Evolutionary conservation across 495 filamentous ascomycete species (phyloP), one percentile per base, ranked within the genome.

Genomic region (Beverwykella pulmonaria): DNA sequence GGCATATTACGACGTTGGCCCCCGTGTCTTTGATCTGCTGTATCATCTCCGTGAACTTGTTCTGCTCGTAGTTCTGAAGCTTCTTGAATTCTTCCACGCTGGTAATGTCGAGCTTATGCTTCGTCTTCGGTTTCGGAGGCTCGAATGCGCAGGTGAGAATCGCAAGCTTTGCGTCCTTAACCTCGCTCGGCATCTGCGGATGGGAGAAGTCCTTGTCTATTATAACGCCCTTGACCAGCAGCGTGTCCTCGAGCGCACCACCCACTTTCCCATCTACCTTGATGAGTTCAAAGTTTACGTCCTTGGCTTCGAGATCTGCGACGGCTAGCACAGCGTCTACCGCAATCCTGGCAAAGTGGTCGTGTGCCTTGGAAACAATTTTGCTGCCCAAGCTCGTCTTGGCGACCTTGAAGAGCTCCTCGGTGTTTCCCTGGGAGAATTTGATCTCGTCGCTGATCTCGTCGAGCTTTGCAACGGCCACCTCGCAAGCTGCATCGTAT

Each of bases 151-250:
- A 99, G 47, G 94, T 99, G 49, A 99, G 82, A 72, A 99, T 98
- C 44, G 94, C 94, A 72, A 99, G 84, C 80, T 97, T 98, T 71
- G 95, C 94, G 79, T 99, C 91, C 59, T 80, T 82, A 57, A 99
- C 93, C 77, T 96, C 90, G 54, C 87, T 88, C 27, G 94, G 94
- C 94, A 99, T 99, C 77, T 99, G 94, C 17, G 94, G 95, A 78
- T 99, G 94, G 32, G 94, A 99, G 81, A 99, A 98, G 77, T 99
- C 94, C 81, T 99, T 99, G 83, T 99, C 94, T 74, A 99, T 85
- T 74, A 99, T 94, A 44, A 99, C 94, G 76, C 94, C 94, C 79
- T 97, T 92, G 59, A 99, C 93, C 36, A 99, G 86, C 25, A 97
- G 76, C 2, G 92, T 89, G 75, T 99, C 94, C 76, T 97, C 93